A percentile compares a stretch with the other conserved stretches of the same genome.
Evolutionary conservation across 169 alveolate genomes (phyloP).

Genomic region (Plasmodium sp.): DNA sequence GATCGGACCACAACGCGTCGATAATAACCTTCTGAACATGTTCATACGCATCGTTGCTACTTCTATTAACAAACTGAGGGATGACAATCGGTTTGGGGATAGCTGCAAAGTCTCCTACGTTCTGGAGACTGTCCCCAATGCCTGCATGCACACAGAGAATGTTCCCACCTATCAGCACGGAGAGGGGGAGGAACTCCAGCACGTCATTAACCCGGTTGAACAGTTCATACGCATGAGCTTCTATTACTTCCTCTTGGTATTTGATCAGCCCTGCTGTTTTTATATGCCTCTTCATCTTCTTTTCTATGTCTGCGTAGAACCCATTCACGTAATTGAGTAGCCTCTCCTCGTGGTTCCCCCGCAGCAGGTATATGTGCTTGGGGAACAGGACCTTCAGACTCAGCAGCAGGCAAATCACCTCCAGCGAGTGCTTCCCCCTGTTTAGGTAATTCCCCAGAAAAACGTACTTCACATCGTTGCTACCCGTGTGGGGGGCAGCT

Average conservation of each 20-base stretch:
- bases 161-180: constrained; percentile 94
- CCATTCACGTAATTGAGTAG: constrained; percentile 94
- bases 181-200: constrained; percentile 95
- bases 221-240: constrained; percentile 91
- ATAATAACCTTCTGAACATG: constrained; percentile 56
- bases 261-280: constrained; percentile 72
- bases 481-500: too few species aligned
- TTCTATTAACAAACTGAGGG: constrained; percentile 34
- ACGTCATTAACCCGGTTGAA: constrained; percentile 93
- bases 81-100: constrained; percentile 52
- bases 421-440: constrained; percentile 91
- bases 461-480: constrained; percentile 80
- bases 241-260: constrained; percentile 35
- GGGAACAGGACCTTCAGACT: constrained; percentile 93
- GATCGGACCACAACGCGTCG: constrained; percentile 88
- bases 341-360: constrained; percentile 96
- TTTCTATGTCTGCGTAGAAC: constrained; percentile 92
- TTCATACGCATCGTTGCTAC: neutral
- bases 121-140: constrained; percentile 89
- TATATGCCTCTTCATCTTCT: constrained; percentile 90
- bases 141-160: constrained; percentile 96
- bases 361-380: constrained; percentile 91
- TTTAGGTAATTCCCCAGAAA: constrained; percentile 95
- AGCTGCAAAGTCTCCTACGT: constrained; percentile 86
- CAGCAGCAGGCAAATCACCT: constrained; percentile 92